Percentiles rank a stretch among this genome's conserved stretches.
Conservation (phyloP, 2,329 filamentous ascomycete species). For the Emergomyces pasteurianus region DNA sequence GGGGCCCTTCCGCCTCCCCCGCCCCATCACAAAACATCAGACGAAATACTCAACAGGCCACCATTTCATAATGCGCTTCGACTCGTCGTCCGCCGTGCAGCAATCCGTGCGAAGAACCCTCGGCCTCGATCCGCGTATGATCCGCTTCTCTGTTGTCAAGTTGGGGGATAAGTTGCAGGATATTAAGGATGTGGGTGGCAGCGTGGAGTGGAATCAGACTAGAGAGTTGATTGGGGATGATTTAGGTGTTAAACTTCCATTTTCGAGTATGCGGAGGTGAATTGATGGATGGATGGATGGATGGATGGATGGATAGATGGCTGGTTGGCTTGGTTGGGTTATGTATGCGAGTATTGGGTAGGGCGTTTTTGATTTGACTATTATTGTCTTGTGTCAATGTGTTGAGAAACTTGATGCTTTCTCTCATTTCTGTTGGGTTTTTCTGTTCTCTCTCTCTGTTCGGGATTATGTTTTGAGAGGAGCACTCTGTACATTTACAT, state of each 20-base stretch:
- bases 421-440: neutral
- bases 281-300: neutral
- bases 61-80: slow-evolving; percentile 98
- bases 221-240: slow-evolving; percentile 13
- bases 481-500: neutral
- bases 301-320: neutral
- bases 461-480: neutral
- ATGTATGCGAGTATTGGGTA: neutral
- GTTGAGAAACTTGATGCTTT: neutral
- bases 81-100: slow-evolving; percentile 63
- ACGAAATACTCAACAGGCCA: slow-evolving; percentile 73
- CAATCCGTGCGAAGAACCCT: slow-evolving; percentile 63
- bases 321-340: neutral
- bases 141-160: slow-evolving; percentile 77
- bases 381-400: neutral
- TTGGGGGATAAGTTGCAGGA: slow-evolving; percentile 57
- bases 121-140: slow-evolving; percentile 77
- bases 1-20: slow-evolving; percentile 82
- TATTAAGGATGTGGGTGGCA: slow-evolving; percentile 46
- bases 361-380: neutral
- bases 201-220: slow-evolving; percentile 40
- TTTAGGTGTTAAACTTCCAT: neutral
- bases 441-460: neutral
- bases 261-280: neutral
- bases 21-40: slow-evolving; percentile 67